phyloP scores from a whole-genome alignment of 148 eudicot genomes.

The Bassia scoparia region DNA sequence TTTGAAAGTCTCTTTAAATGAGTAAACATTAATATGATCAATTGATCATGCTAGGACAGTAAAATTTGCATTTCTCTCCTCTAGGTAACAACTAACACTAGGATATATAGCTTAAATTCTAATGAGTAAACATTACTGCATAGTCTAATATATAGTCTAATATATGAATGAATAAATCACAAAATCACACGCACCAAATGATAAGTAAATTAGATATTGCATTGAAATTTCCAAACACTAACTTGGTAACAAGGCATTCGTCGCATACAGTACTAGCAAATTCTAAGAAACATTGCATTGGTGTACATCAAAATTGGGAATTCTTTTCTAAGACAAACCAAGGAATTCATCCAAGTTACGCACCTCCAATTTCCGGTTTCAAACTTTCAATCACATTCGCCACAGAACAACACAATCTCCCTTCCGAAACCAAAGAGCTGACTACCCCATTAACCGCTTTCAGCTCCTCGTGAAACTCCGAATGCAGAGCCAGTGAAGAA shows the following conservation, averaged over 20 bases:
- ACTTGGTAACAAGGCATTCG: not conserved
- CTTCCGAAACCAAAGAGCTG: conserved; percentile 54
- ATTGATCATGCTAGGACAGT: not conserved
- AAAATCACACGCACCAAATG: not conserved
- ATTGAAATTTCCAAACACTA: not conserved
- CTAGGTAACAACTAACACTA: not conserved
- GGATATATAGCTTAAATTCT: too few relatives aligned
- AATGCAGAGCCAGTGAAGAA: conserved; percentile 68
- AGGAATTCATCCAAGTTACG: conserved; percentile 10
- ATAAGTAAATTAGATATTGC: not conserved
- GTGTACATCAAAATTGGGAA: conserved; percentile 3
- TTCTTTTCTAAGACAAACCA: not conserved
- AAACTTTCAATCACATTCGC: conserved; percentile 48
- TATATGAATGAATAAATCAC: not conserved
- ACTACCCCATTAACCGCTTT: conserved; percentile 47
- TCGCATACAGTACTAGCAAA: not conserved
- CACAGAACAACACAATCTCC: conserved; percentile 53
- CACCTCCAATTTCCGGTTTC: conserved; percentile 40
- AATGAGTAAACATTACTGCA: not conserved
- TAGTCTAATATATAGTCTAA: not conserved
- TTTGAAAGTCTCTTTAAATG: too few relatives aligned
- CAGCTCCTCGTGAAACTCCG: conserved; percentile 69
- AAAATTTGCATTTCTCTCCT: not conserved
- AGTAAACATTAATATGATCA: too few relatives aligned
- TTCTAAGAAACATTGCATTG: conserved; percentile 6